Conservation (phyloP, 208 protist species). For the Leishmania turanica region DNA sequence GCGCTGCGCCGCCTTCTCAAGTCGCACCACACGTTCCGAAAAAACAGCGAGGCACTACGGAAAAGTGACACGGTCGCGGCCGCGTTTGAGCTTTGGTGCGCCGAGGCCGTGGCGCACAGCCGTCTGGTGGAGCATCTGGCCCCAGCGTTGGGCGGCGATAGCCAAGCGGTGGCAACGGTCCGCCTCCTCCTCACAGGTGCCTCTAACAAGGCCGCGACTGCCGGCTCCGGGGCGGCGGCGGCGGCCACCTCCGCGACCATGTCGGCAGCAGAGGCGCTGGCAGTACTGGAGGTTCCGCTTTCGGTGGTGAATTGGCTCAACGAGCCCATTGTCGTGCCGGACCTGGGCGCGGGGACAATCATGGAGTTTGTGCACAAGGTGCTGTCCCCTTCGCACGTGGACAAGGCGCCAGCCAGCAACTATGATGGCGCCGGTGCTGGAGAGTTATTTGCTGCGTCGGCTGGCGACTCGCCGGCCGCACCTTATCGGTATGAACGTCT, state of each 20-base stretch:
- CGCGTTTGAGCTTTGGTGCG: conserved; percentile 41
- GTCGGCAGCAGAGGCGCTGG: background rate
- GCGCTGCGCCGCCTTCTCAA: conserved; percentile 39
- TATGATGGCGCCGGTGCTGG: background rate
- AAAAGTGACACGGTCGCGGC: conserved; percentile 22
- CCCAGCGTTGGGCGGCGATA: background rate
- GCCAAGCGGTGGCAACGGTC: background rate
- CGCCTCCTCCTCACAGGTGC: conserved; percentile 7
- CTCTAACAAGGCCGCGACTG: background rate
- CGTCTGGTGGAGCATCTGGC: conserved; percentile 31
- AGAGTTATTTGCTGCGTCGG: background rate
- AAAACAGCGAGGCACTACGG: conserved; percentile 50
- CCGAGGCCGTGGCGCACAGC: conserved; percentile 36
- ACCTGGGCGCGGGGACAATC: background rate
- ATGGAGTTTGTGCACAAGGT: conserved; percentile 3
- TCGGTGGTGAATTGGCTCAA: conserved; percentile 14
- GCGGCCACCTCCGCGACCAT: background rate
- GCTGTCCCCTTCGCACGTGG: background rate
- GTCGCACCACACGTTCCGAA: conserved; percentile 32
- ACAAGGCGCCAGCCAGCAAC: background rate
- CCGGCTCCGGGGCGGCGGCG: background rate
- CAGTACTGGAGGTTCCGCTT: conserved; percentile 17
- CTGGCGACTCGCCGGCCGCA: background rate
- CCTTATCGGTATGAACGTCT: background rate
- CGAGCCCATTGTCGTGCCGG: conserved; percentile 15